Conservation (phyloP, 73 alveolate species). For the Stentor coeruleus region DNA sequence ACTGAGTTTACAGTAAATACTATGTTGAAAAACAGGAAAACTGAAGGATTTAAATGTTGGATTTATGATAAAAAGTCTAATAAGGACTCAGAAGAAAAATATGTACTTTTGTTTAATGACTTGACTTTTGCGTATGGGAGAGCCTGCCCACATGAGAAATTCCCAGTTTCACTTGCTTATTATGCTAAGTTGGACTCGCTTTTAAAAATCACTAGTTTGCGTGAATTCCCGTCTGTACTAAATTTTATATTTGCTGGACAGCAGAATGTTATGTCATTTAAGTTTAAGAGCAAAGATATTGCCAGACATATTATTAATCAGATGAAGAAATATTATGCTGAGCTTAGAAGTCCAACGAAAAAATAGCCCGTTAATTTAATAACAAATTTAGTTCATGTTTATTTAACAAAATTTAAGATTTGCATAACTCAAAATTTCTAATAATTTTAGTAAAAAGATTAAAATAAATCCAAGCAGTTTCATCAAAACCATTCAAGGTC, state of each 20-base stretch:
- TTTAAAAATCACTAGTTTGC: background rate
- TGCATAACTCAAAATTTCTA: no score
- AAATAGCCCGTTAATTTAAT: no score
- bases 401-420: no score
- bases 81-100: background rate
- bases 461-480: no score
- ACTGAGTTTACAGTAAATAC: background rate
- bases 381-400: no score
- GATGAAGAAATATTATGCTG: background rate
- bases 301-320: background rate
- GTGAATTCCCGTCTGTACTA: background rate
- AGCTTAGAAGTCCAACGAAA: background rate
- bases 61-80: background rate
- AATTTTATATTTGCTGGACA: background rate
- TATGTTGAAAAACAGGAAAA: background rate
- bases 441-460: no score
- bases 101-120: background rate
- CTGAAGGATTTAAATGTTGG: background rate
- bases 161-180: background rate
- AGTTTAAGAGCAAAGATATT: background rate
- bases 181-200: background rate
- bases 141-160: background rate
- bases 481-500: no score
- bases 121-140: background rate
- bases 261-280: background rate